These are phyloP conservation scores for Chrysoporthe austroafricana DNA, from an alignment of 2,329 filamentous ascomycete genomes.

Conservation along the genomic window DNA sequence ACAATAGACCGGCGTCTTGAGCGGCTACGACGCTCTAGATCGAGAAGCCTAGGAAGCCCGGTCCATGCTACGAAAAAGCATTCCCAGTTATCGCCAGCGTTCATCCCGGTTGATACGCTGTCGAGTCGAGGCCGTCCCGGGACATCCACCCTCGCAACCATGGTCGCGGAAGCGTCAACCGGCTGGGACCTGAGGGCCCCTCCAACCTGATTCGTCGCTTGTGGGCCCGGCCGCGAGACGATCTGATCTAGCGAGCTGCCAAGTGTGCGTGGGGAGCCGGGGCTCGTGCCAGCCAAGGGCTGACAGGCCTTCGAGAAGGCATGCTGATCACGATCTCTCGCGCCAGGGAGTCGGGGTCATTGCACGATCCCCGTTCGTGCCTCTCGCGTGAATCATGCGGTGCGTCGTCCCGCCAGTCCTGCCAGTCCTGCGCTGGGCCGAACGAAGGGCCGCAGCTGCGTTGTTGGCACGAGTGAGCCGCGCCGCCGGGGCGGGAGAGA, in stretches of 20 bases:
- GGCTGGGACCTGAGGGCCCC: constrained; percentile 1
- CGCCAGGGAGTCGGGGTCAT: neutral
- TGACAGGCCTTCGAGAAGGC: constrained; percentile 9
- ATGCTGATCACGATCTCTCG: constrained; percentile 21
- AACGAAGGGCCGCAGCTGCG: neutral
- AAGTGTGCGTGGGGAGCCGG: constrained; percentile 18
- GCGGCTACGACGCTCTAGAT: constrained; percentile 23
- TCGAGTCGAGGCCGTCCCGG: constrained; percentile 13
- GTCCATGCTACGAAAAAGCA: constrained; percentile 5
- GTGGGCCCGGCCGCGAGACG: constrained; percentile 9
- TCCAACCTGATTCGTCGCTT: constrained; percentile 16
- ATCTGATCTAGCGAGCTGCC: constrained; percentile 26
- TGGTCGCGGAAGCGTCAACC: constrained; percentile 18
- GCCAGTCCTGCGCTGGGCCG: constrained; percentile 12
- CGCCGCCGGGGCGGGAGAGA: neutral
- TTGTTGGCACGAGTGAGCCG: constrained; percentile 3
- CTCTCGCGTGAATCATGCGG: neutral
- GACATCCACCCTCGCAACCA: neutral
- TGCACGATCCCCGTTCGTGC: constrained; percentile 3
- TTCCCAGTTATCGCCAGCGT: constrained; percentile 12
- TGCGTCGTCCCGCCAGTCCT: constrained; percentile 7
- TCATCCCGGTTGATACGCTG: constrained; percentile 17
- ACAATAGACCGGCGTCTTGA: constrained; percentile 21
- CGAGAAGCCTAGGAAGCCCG: constrained; percentile 2
- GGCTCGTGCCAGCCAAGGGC: constrained; percentile 19